A percentile compares a stretch with the other conserved stretches of the same genome.
Evolutionary conservation across 306 rosid genomes (phyloP).

Genomic region (Abrus precatorius): DNA sequence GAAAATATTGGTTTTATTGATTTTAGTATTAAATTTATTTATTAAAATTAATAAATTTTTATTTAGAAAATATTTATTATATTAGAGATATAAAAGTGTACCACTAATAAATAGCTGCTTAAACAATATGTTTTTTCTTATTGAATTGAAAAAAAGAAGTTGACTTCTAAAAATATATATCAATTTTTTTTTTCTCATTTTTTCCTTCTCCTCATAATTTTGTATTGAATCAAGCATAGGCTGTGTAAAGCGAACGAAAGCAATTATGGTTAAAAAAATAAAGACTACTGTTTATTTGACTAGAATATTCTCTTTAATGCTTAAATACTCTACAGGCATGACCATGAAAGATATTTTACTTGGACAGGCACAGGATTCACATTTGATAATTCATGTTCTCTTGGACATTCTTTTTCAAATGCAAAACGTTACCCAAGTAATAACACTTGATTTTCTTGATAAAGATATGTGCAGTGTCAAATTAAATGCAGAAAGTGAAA

Average conservation of each 20-base stretch:
- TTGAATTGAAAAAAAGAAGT: too few relatives aligned
- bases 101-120: too few relatives aligned
- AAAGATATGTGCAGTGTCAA: conserved; percentile 22
- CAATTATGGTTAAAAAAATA: conserved; percentile 24
- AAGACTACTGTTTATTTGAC: conserved; percentile 30
- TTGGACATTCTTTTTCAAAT: conserved; percentile 32
- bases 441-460: conserved; percentile 6
- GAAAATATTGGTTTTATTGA: too few relatives aligned
- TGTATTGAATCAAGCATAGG: too few relatives aligned
- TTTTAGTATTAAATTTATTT: too few relatives aligned
- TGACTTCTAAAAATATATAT: too few relatives aligned
- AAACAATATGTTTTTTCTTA: too few relatives aligned
- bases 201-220: too few relatives aligned
- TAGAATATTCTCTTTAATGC: conserved; percentile 39
- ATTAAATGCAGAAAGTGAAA: conserved; percentile 45
- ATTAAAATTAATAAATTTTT: too few relatives aligned
- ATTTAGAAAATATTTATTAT: too few relatives aligned
- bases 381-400: not conserved
- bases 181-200: too few relatives aligned
- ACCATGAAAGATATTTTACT: conserved; percentile 27
- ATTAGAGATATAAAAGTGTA: too few relatives aligned
- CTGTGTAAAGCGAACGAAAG: conserved; percentile 39
- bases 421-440: conserved; percentile 25
- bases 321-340: conserved; percentile 41
- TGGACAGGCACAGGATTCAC: conserved; percentile 9